Conservation (phyloP, 176 grass and related monocot species). For the Canna indica region DNA sequence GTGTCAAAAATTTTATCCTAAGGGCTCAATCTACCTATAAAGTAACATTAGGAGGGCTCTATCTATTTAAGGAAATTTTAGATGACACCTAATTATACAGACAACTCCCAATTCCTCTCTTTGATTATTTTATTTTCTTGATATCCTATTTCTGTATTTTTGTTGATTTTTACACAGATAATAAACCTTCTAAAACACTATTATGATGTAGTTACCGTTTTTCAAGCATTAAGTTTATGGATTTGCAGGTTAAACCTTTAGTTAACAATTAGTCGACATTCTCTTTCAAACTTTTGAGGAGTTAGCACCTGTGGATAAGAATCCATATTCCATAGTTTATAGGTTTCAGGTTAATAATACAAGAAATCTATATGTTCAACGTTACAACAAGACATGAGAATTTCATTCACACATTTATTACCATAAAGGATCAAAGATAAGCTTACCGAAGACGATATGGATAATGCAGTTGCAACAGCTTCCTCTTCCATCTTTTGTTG, state of each 20-base stretch:
- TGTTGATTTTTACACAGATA: too few species aligned
- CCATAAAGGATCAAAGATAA: slow-evolving; percentile 22
- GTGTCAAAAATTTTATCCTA: not conserved
- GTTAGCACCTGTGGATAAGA: not conserved
- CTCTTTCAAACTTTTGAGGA: not conserved
- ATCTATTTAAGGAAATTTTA: not conserved
- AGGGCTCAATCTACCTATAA: too few species aligned
- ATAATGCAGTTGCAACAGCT: slow-evolving; percentile 28
- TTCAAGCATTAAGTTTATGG: not conserved
- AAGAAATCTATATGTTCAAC: not conserved
- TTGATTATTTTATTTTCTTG: not conserved
- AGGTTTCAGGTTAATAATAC: not conserved
- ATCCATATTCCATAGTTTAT: not conserved
- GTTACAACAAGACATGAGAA: not conserved
- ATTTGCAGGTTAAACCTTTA: not conserved
- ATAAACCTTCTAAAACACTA: not conserved
- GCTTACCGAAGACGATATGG: slow-evolving; percentile 48
- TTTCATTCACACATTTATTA: not conserved
- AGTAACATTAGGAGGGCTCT: not conserved
- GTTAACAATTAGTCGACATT: not conserved
- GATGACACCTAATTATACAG: not conserved
- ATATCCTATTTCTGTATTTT: not conserved
- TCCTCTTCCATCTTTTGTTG: slow-evolving; percentile 70
- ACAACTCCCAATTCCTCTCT: not conserved
- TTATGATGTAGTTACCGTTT: not conserved